These are phyloP conservation scores for Annulohypoxylon maeteangense DNA, from an alignment of 495 filamentous ascomycete species.

Conservation along the genomic window DNA sequence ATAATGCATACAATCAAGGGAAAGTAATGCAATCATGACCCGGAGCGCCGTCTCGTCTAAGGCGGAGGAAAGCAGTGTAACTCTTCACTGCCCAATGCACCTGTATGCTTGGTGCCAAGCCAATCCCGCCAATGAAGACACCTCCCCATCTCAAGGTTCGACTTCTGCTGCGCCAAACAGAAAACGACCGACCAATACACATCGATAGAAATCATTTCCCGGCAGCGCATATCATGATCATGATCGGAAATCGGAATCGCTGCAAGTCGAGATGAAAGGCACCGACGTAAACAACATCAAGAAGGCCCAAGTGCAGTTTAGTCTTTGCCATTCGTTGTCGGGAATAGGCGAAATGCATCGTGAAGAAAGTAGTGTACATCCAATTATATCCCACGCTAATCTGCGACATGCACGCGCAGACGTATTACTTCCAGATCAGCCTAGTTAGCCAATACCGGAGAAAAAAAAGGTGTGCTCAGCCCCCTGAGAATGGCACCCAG, in stretches of 20 bases:
- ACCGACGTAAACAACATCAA: conserved; percentile 22
- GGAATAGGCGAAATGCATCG: conserved; percentile 26
- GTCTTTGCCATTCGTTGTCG: conserved; percentile 22
- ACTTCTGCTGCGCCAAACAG: conserved; percentile 37
- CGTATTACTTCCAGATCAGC: conserved; percentile 38
- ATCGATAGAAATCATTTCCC: conserved; percentile 26
- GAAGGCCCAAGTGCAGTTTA: conserved; percentile 16
- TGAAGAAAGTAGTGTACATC: conserved; percentile 32
- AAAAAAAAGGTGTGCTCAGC: conserved; percentile 35
- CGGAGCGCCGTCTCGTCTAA: conserved; percentile 42
- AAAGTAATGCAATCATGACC: conserved; percentile 40
- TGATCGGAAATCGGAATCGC: conserved; percentile 15
- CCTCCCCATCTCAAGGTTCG: conserved; percentile 32
- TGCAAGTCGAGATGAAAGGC: conserved; percentile 24
- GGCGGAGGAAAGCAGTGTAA: conserved; percentile 39
- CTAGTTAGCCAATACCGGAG: conserved; percentile 40
- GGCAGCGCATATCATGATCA: conserved; percentile 19
- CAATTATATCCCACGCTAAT: conserved; percentile 28
- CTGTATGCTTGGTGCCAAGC: conserved; percentile 41
- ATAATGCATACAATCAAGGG: conserved; percentile 40
- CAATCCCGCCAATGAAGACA: conserved; percentile 40
- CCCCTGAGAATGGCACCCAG: conserved; percentile 26
- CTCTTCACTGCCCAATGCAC: conserved; percentile 44
- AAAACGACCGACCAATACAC: conserved; percentile 36
- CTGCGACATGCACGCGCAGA: conserved; percentile 37